A percentile compares a stretch with the other conserved stretches of the same genome.
Conservation (phyloP, 1,139 yeast genomes). For the Zygoascus meyerae region DNA sequence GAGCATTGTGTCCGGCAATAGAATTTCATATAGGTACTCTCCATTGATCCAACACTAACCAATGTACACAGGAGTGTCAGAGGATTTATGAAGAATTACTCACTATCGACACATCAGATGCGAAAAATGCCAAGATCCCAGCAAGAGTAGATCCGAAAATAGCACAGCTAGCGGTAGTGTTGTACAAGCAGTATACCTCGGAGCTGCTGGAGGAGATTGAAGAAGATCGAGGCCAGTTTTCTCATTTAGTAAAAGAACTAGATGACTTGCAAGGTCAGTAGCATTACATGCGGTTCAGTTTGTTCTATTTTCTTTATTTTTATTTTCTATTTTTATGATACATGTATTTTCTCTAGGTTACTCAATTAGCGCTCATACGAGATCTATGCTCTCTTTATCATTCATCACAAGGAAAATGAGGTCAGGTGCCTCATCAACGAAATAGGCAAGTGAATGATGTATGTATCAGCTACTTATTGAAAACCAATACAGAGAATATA, state of each 20-base stretch:
- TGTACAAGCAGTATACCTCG: conserved; percentile 29
- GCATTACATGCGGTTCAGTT: background rate
- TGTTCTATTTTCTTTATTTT: too few species aligned
- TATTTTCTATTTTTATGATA: too few species aligned
- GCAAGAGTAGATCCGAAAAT: conserved; percentile 26
- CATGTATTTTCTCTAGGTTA: background rate
- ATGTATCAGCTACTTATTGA: too few species aligned
- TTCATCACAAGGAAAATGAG: too few species aligned
- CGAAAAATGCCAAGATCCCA: conserved; percentile 14
- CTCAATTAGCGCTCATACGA: background rate
- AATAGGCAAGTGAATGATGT: too few species aligned
- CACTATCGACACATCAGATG: conserved; percentile 23
- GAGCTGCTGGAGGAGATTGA: conserved; percentile 24
- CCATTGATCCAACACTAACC: too few species aligned
- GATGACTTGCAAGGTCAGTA: conserved; percentile 14
- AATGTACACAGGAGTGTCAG: conserved; percentile 22
- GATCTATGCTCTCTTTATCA: too few species aligned
- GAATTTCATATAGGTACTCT: too few species aligned
- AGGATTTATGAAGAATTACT: conserved; percentile 25
- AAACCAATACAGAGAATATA: too few species aligned
- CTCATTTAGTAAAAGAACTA: conserved; percentile 20
- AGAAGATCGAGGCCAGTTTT: conserved; percentile 28
- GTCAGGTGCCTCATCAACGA: too few species aligned
- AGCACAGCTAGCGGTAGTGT: conserved; percentile 28
- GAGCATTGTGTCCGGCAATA: too few species aligned